Conservation (phyloP, 208 protist genomes). For the Trypanosoma scelopori region DNA sequence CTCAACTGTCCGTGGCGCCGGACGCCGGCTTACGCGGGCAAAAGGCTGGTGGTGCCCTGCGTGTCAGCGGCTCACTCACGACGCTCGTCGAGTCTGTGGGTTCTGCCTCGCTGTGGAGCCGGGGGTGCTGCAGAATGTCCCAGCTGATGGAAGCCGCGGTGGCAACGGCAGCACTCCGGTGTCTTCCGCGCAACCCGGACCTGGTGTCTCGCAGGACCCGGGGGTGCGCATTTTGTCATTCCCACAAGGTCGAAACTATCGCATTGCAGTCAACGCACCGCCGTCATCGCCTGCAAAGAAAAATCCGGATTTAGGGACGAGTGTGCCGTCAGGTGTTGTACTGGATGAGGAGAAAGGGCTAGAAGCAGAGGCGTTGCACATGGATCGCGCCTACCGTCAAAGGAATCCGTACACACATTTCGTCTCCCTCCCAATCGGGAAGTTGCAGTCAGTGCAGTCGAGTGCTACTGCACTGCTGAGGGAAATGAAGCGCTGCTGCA, state of each 20-base stretch:
- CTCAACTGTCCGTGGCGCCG: not conserved
- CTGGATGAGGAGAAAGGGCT: too few relatives aligned
- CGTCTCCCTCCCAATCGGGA: slow-evolving; percentile 71
- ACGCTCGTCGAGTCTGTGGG: slow-evolving; percentile 23
- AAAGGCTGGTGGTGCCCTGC: slow-evolving; percentile 5
- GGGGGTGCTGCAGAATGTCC: not conserved
- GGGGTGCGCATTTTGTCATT: slow-evolving; percentile 8
- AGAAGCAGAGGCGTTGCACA: too few relatives aligned
- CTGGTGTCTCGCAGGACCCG: slow-evolving; percentile 12
- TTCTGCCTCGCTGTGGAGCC: slow-evolving; percentile 24
- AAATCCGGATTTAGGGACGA: not conserved
- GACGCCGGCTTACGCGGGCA: too few relatives aligned
- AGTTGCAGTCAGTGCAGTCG: slow-evolving; percentile 30
- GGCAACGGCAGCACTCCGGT: slow-evolving; percentile 5
- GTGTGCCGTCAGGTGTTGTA: not conserved
- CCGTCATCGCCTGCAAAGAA: not conserved
- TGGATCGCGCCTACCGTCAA: too few relatives aligned
- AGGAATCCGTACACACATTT: slow-evolving; percentile 78
- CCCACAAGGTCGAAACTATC: slow-evolving; percentile 21
- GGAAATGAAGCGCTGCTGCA: slow-evolving; percentile 30
- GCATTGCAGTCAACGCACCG: not conserved
- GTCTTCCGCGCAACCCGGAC: too few relatives aligned
- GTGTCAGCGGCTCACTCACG: slow-evolving; percentile 7
- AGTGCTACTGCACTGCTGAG: slow-evolving; percentile 31
- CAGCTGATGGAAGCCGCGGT: not conserved